Evolutionary conservation across 2,329 filamentous ascomycete species (phyloP).

Genomic region (Aspergillus fijiensis): DNA sequence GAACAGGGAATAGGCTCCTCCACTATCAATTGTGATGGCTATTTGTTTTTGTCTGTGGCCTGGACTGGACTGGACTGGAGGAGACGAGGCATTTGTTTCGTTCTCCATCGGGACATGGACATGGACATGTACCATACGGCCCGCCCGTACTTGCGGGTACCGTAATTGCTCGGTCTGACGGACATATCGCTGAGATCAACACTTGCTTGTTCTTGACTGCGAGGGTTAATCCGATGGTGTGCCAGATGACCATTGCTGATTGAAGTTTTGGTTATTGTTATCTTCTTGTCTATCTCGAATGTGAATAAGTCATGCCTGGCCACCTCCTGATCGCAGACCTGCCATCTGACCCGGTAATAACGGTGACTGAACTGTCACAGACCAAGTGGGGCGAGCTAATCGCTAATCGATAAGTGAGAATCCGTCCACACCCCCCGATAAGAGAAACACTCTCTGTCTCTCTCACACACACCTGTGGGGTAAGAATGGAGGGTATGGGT

Average conservation of each 20-base stretch:
- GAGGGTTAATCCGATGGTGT: too few relatives aligned
- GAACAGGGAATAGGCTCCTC: not conserved
- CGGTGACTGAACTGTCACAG: not conserved
- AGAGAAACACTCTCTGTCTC: not conserved
- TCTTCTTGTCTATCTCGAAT: not conserved
- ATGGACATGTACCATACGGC: too few relatives aligned
- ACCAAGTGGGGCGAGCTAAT: slow-evolving; percentile 10
- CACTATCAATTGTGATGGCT: not conserved
- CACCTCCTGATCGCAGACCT: not conserved
- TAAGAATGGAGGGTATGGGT: not conserved
- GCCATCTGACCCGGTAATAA: not conserved
- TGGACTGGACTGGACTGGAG: too few relatives aligned
- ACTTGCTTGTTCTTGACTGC: too few relatives aligned
- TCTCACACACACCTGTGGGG: slow-evolving; percentile 5
- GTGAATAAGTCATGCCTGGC: not conserved
- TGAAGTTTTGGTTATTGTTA: not conserved
- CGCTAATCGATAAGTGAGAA: slow-evolving; percentile 13
- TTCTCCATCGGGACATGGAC: too few relatives aligned
- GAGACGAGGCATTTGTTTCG: too few relatives aligned
- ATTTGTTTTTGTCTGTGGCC: not conserved
- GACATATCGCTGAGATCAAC: too few relatives aligned
- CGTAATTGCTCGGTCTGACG: too few relatives aligned
- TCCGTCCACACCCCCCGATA: slow-evolving; percentile 4
- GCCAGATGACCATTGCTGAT: too few relatives aligned
- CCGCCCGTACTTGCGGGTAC: too few relatives aligned